These are phyloP conservation scores for Penicillium salamii DNA, from an alignment of 495 filamentous ascomycete genomes.

Conservation along the genomic window DNA sequence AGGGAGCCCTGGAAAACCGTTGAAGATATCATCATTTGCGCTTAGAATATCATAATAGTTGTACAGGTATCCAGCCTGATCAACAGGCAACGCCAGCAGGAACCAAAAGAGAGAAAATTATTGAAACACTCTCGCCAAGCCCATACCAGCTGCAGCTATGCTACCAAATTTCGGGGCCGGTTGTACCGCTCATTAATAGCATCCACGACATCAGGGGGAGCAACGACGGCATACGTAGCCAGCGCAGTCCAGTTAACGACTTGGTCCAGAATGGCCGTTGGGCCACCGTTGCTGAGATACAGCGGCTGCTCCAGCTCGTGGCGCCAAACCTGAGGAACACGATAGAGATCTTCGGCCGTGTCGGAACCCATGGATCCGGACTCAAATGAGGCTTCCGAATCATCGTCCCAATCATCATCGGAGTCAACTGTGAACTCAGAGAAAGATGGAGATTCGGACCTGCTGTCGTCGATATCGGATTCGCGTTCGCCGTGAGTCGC, in stretches of 20 bases:
- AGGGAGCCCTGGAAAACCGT: background rate
- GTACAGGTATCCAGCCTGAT: background rate
- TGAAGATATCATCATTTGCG: background rate
- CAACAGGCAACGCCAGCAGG: too few species aligned
- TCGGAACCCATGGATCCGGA: background rate
- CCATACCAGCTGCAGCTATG: background rate
- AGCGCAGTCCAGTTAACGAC: conserved; percentile 6
- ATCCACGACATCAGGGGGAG: background rate
- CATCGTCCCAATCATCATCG: too few species aligned
- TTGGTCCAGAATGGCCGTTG: conserved; percentile 1
- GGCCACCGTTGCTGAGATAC: background rate
- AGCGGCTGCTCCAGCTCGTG: conserved; percentile 1
- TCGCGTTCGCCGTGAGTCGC: too few species aligned
- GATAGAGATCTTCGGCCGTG: background rate
- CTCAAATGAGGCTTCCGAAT: background rate
- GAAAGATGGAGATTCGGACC: too few species aligned
- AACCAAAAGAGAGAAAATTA: too few species aligned
- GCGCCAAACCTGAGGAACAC: background rate
- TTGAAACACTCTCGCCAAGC: background rate
- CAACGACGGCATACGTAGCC: background rate
- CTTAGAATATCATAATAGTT: background rate
- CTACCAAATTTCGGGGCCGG: background rate
- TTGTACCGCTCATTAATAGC: background rate
- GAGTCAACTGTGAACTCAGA: too few species aligned
- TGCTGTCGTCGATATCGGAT: too few species aligned